A percentile compares a stretch with the other conserved stretches of the same genome.
phyloP scores from a whole-genome alignment of 495 filamentous ascomycete species.

The Lasiosphaeris hirsuta region DNA sequence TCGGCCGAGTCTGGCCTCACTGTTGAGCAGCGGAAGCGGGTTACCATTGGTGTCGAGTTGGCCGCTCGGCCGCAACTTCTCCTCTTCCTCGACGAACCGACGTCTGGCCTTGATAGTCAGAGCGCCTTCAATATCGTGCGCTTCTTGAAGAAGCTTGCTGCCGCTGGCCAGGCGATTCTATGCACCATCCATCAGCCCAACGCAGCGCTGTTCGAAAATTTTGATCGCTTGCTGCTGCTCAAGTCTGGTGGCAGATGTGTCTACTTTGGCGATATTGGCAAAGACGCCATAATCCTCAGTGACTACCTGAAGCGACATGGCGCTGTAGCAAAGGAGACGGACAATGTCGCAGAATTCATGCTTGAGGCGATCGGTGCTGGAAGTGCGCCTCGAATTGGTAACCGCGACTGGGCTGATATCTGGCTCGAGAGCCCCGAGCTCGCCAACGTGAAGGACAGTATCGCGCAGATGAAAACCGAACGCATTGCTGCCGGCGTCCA shows the following conservation, averaged over 20 bases:
- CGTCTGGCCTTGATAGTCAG: conserved; percentile 81
- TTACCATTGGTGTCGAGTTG: conserved; percentile 86
- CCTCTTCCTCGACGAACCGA: conserved; percentile 88
- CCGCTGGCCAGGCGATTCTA: conserved; percentile 80
- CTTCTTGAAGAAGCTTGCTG: conserved; percentile 80
- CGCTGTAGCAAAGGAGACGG: conserved; percentile 51
- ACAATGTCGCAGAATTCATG: conserved; percentile 85
- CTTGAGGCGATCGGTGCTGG: conserved; percentile 83
- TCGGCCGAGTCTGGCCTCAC: conserved; percentile 72
- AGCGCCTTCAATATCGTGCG: conserved; percentile 85
- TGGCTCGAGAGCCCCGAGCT: conserved; percentile 71
- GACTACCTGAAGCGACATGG: conserved; percentile 52
- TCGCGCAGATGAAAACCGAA: conserved; percentile 61
- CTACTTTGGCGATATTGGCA: conserved; percentile 63
- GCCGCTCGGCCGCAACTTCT: conserved; percentile 82
- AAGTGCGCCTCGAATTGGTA: conserved; percentile 64
- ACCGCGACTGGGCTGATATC: conserved; percentile 76
- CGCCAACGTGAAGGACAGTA: conserved; percentile 61
- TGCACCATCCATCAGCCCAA: conserved; percentile 93
- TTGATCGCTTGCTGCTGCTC: conserved; percentile 66
- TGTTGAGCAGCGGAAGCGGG: conserved; percentile 86
- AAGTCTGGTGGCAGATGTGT: conserved; percentile 67
- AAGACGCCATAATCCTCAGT: conserved; percentile 45
- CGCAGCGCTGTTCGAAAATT: conserved; percentile 79
- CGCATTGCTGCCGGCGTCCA: conserved; percentile 46